Conservation (phyloP, 768 basidiomycete genomes). For the Fibroporia radiculosa region DNA sequence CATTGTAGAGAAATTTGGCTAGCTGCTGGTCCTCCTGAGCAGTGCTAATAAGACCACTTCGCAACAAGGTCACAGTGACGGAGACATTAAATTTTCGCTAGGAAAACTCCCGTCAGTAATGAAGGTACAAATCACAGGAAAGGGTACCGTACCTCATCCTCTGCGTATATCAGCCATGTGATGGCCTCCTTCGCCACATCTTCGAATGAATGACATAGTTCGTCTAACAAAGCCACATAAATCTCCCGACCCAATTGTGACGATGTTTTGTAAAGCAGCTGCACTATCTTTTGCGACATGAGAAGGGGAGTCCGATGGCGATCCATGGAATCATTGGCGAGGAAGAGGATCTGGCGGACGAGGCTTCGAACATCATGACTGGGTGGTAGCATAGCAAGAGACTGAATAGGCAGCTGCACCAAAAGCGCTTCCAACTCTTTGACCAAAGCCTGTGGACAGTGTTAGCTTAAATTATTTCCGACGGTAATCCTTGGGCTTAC, state of each 20-base stretch:
- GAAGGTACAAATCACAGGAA: conserved; percentile 4
- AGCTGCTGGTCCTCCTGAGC: conserved; percentile 83
- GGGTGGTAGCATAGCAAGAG: conserved; percentile 62
- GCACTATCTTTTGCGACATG: conserved; percentile 96
- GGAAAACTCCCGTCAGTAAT: conserved; percentile 10
- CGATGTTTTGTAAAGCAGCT: conserved; percentile 84
- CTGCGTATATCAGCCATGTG: conserved; percentile 92
- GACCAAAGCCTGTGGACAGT: conserved; percentile 34
- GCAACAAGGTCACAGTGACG: conserved; percentile 83
- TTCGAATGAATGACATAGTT: conserved; percentile 81
- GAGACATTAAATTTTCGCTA: conserved; percentile 96
- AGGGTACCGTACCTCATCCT: conserved; percentile 68
- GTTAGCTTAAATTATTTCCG: conserved; percentile 6
- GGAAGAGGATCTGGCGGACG: conserved; percentile 72
- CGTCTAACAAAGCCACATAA: conserved; percentile 83
- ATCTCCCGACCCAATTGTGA: conserved; percentile 86
- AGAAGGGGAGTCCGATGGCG: conserved; percentile 80
- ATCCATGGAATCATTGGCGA: conserved; percentile 74
- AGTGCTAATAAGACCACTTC: conserved; percentile 72
- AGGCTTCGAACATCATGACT: conserved; percentile 84
- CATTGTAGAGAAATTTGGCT: conserved; percentile 74
- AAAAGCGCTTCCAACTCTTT: conserved; percentile 77
- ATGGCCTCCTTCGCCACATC: conserved; percentile 96
- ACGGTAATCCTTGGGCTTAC: conserved; percentile 31
- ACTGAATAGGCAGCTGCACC: conserved; percentile 62